These are phyloP conservation scores for Hypholoma sublateritium DNA, from an alignment of 768 basidiomycete genomes.

Conservation along the genomic window DNA sequence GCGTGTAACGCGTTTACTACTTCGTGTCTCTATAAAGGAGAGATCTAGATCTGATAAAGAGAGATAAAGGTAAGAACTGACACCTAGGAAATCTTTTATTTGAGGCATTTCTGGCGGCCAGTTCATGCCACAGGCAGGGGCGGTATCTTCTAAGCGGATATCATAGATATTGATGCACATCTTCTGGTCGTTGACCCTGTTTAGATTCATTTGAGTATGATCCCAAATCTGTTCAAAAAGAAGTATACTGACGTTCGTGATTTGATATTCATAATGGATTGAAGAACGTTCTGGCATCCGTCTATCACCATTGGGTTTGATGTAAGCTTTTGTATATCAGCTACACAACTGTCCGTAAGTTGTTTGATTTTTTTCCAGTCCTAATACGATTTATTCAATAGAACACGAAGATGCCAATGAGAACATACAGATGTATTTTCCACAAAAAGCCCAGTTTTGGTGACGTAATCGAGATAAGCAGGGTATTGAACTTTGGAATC, in stretches of 20 bases:
- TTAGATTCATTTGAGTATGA: neutral
- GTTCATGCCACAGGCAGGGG: constrained; percentile 94
- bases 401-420: neutral
- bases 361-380: constrained; percentile 60
- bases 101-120: constrained; percentile 89
- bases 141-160: constrained; percentile 81
- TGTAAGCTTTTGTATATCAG: constrained; percentile 40
- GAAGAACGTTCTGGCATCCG: constrained; percentile 61
- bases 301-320: constrained; percentile 57
- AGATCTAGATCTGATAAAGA: constrained; percentile 2
- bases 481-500: constrained; percentile 88
- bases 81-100: constrained; percentile 77
- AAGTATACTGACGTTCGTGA: constrained; percentile 35
- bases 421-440: constrained; percentile 61
- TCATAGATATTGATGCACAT: constrained; percentile 96
- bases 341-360: constrained; percentile 59
- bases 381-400: constrained; percentile 32
- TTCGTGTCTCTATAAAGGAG: constrained; percentile 59
- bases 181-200: constrained; percentile 63
- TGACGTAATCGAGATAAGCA: constrained; percentile 83
- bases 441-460: constrained; percentile 77
- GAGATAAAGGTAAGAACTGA: constrained; percentile 35
- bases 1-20: constrained; percentile 88
- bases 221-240: neutral
- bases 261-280: constrained; percentile 39